Percentiles rank a stretch among this genome's conserved stretches.
These are phyloP conservation scores for Boletus subparvulus DNA, from an alignment of 768 basidiomycete species.

Conservation along the genomic window DNA sequence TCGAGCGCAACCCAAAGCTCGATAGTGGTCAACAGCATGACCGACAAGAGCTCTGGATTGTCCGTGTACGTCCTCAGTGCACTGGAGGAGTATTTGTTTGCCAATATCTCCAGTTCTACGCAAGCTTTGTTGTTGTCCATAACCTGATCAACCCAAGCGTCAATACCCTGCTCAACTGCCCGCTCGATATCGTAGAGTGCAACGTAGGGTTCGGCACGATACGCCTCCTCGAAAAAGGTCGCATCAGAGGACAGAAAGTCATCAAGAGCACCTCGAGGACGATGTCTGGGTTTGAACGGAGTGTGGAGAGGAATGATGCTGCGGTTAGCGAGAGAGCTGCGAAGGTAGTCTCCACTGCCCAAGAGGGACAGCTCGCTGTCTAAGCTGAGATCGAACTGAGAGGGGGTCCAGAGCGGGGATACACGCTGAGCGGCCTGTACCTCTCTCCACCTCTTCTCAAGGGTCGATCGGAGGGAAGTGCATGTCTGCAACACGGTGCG, in stretches of 20 bases:
- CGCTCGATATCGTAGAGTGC: slow-evolving; percentile 40
- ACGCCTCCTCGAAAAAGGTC: slow-evolving; percentile 9
- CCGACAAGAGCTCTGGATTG: slow-evolving; percentile 41
- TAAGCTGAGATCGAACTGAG: slow-evolving; percentile 23
- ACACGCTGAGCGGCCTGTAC: slow-evolving; percentile 29
- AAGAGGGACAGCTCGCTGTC: slow-evolving; percentile 38
- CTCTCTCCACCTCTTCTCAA: slow-evolving; percentile 38
- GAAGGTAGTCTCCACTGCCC: slow-evolving; percentile 31
- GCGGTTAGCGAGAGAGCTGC: slow-evolving; percentile 10
- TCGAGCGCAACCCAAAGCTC: slow-evolving; percentile 43
- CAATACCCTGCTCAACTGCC: slow-evolving; percentile 31
- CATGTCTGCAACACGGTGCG: slow-evolving; percentile 3
- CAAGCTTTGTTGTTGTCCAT: slow-evolving; percentile 12
- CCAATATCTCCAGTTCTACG: slow-evolving; percentile 21
- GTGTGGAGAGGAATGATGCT: not conserved
- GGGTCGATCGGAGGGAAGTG: slow-evolving; percentile 10
- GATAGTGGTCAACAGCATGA: slow-evolving; percentile 40
- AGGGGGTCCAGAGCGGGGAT: slow-evolving; percentile 33
- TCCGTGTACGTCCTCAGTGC: slow-evolving; percentile 28
- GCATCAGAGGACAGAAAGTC: slow-evolving; percentile 17
- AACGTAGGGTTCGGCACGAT: slow-evolving; percentile 12
- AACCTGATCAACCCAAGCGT: slow-evolving; percentile 34
- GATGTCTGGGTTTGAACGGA: slow-evolving; percentile 2
- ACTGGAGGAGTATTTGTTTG: slow-evolving; percentile 26
- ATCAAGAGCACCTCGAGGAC: slow-evolving; percentile 11